Conservation (phyloP, 2,329 filamentous ascomycete species). For the Colletotrichum liaoningense region DNA sequence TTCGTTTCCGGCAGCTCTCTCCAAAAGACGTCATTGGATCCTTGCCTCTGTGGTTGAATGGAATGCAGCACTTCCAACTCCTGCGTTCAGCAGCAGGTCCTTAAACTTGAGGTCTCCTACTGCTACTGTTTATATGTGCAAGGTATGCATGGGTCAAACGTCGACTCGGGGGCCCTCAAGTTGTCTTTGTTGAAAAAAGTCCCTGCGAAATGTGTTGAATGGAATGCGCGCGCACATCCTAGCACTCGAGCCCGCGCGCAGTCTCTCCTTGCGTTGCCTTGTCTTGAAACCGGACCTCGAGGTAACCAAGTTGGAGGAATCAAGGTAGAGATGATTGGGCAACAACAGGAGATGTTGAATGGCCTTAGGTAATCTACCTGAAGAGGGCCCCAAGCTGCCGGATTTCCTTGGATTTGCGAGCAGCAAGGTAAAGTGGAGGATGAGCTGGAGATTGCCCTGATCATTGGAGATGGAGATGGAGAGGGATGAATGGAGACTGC, state of each 20-base stretch:
- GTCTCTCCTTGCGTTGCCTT: neutral
- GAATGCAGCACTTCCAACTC: neutral
- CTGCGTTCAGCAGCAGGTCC: neutral
- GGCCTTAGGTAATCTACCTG: neutral
- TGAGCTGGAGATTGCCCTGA: neutral
- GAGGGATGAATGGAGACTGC: neutral
- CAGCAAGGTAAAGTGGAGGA: neutral
- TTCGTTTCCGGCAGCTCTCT: neutral
- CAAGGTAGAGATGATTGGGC: neutral
- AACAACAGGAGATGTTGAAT: neutral
- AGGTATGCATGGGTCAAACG: neutral
- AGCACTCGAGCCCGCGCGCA: constrained; percentile 8
- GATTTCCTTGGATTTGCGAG: neutral
- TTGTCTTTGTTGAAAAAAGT: neutral
- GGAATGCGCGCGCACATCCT: constrained; percentile 16
- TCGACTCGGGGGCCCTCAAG: neutral
- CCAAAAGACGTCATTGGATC: neutral
- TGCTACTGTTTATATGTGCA: neutral
- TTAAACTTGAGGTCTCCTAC: neutral
- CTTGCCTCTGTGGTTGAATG: neutral
- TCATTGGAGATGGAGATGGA: neutral
- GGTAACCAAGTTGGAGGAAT: neutral
- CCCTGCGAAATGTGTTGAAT: neutral
- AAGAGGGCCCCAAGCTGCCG: constrained; percentile 9
- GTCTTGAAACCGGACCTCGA: neutral